Percentiles rank a stretch among this genome's conserved stretches.
Conservation (phyloP, 257 asterid genomes). For the Asclepias syriaca region DNA sequence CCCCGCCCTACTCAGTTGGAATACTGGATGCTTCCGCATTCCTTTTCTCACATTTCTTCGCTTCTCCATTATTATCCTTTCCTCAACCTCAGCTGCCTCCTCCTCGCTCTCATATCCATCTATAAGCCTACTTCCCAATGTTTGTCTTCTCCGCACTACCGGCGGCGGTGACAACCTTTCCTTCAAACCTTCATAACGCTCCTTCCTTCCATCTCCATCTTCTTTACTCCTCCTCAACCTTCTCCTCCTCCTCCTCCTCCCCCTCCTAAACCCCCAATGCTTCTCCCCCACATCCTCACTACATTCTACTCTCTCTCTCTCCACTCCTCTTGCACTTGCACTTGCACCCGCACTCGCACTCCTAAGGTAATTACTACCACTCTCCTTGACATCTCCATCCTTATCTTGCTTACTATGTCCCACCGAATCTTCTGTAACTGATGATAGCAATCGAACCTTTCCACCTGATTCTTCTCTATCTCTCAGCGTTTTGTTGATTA, state of each 20-base stretch:
- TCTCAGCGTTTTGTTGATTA: constrained; percentile 42
- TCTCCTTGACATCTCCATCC: constrained; percentile 11
- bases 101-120: constrained; percentile 51
- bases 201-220: constrained; percentile 33
- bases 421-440: constrained; percentile 18
- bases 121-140: constrained; percentile 33
- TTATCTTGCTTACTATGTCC: constrained; percentile 13
- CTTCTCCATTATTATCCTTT: constrained; percentile 38
- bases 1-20: constrained; percentile 35
- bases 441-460: constrained; percentile 10
- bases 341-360: constrained; percentile 14
- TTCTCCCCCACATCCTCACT: constrained; percentile 11
- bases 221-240: no score
- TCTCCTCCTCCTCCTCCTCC: no score
- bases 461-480: constrained; percentile 40
- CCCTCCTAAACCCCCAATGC: constrained; percentile 24
- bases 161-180: constrained; percentile 1
- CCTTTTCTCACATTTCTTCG: constrained; percentile 44
- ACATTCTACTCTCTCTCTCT: constrained; percentile 20
- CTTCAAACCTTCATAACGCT: constrained; percentile 9
- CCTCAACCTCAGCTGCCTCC: constrained; percentile 58
- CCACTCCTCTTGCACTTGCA: constrained; percentile 21
- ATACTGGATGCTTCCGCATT: constrained; percentile 59
- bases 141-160: constrained; percentile 31
- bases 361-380: constrained; percentile 18